Evolutionary conservation across 371 early-diverging fungal genomes (phyloP).

Genomic region (Rozella allomycis): DNA sequence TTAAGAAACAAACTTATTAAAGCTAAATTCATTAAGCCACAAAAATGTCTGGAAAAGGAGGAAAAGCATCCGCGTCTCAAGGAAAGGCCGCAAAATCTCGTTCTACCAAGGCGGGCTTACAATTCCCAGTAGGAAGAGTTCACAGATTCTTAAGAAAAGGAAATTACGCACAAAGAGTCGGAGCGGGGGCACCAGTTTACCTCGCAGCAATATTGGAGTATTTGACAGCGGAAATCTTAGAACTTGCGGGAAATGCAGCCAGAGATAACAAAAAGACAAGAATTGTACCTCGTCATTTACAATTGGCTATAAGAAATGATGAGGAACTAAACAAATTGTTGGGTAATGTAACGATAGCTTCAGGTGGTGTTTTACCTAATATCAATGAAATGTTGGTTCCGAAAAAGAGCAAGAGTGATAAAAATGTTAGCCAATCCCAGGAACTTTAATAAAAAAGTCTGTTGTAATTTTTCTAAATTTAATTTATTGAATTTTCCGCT

Average conservation of each 20-base stretch:
- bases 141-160: constrained; percentile 1
- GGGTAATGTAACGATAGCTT: constrained; percentile 63
- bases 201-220: constrained; percentile 1
- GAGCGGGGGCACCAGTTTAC: constrained; percentile 42
- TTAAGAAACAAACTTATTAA: too few relatives aligned
- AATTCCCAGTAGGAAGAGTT: constrained; percentile 1
- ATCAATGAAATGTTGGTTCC: constrained; percentile 44
- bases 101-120: constrained; percentile 1
- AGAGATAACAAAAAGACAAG: constrained; percentile 11
- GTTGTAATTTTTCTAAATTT: too few relatives aligned
- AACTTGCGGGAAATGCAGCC: constrained; percentile 1
- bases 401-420: constrained; percentile 29
- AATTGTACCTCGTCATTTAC: constrained; percentile 71
- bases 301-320: constrained; percentile 83
- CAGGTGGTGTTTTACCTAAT: constrained; percentile 71
- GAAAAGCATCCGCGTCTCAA: background rate
- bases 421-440: too few relatives aligned
- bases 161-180: background rate
- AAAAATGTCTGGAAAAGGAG: too few relatives aligned
- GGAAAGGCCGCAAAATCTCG: background rate
- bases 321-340: constrained; percentile 89
- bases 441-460: too few relatives aligned
- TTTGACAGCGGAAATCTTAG: background rate
- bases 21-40: too few relatives aligned
- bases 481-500: too few relatives aligned